Base-by-base conservation (phyloP, 2,329 filamentous ascomycete genomes). In the Xylaria polymorpha region DNA sequence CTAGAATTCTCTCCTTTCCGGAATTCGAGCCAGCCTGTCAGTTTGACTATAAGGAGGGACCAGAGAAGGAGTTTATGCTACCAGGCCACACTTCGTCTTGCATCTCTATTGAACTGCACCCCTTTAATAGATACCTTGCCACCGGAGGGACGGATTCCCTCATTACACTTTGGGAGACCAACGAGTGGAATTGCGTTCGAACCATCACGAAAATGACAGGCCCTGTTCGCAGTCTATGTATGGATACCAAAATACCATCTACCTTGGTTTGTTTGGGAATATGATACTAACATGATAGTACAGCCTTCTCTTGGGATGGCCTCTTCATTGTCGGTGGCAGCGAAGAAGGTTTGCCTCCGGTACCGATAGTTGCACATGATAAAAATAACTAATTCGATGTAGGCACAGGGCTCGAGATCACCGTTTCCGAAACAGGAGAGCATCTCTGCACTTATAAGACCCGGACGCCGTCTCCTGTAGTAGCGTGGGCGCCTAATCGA, bases 271-370 rank as follows among this genome's bases (percentile, higher is more conserved):
- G 4, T 48, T 15, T 37, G 9, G 43, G 14, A 48, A 65, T 12
- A 39, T 37, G n/a, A 37, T 73, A 67, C 73, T 79, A 68, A 80
- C 70, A 46, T 67, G 60, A 61, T 48, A 55, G 7, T 41, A 14
- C 53, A 88, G 90, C 91, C 76, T 95, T 94, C 77, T 92, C 88
- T 18, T 94, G 92, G 79, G 92, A 94, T 74, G 92, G 92, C 0
- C 90, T 88, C 75, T 95, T 90, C 76, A 82, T 94, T 29, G 88
- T 91, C 1, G 92, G 90, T 10, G 92, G 92, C 22, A 92, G 90
- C 67, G 92, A 94, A 64, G 91, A 94, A 80, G 90, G 88, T 84
- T 80, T 77, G 81, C 69, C 64, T 32, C 43, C 50, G 20, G 35
- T 14, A 15, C 22, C 29, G 32, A 66, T 63, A 22, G 67, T 61